Evolutionary conservation across 2,329 filamentous ascomycete species (phyloP).

Genomic region (Botrytis aclada): DNA sequence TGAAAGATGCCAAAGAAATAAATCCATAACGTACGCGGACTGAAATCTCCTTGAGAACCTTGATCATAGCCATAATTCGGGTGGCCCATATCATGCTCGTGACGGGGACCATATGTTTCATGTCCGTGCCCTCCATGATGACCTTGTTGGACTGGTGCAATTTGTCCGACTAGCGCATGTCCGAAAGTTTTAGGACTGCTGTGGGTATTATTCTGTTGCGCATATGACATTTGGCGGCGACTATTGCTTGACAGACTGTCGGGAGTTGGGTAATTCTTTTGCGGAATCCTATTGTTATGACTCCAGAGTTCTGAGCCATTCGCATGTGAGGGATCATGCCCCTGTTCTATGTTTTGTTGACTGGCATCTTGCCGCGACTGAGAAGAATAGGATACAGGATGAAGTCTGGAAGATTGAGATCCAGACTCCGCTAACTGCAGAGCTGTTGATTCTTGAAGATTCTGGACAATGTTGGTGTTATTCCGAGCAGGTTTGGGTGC

Average conservation of each 20-base stretch:
- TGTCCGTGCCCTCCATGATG: not conserved
- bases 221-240: slow-evolving; percentile 17
- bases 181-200: slow-evolving; percentile 3
- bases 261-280: slow-evolving; percentile 18
- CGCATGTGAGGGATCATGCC: slow-evolving; percentile 5
- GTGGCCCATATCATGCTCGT: not conserved
- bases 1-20: not conserved
- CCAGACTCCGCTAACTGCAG: slow-evolving; percentile 8
- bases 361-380: slow-evolving; percentile 9
- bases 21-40: slow-evolving; percentile 9
- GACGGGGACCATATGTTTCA: slow-evolving; percentile 10
- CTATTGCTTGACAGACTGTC: slow-evolving; percentile 19
- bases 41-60: slow-evolving; percentile 13
- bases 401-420: not conserved
- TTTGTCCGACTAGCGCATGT: slow-evolving; percentile 4
- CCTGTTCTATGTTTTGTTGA: slow-evolving; percentile 9
- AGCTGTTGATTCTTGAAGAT: slow-evolving; percentile 14
- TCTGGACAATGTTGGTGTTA: slow-evolving; percentile 17
- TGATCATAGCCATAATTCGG: slow-evolving; percentile 12
- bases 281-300: slow-evolving; percentile 11
- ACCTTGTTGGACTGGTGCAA: not conserved
- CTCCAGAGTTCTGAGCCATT: slow-evolving; percentile 9
- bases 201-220: slow-evolving; percentile 10
- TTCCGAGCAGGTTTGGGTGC: slow-evolving; percentile 17
- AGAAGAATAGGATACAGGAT: slow-evolving; percentile 12